phyloP scores from a whole-genome alignment of 352 stramenopile species.

The Phytophthora sojae region DNA sequence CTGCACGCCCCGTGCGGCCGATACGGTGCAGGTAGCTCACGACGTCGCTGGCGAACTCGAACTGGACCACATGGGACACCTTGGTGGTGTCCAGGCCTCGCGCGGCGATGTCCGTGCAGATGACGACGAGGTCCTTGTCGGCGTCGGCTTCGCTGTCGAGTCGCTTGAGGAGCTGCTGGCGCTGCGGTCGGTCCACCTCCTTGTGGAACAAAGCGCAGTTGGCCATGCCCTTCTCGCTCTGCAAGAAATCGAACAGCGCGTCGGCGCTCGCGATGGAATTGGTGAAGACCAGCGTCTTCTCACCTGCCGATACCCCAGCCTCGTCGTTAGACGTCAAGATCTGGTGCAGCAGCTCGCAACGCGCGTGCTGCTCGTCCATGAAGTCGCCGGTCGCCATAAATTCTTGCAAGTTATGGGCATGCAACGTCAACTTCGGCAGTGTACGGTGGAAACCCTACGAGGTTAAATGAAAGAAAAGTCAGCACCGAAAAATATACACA shows the following conservation, averaged over 20 bases:
- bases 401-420: constrained; percentile 50
- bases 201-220: constrained; percentile 67
- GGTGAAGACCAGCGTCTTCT: constrained; percentile 75
- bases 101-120: constrained; percentile 84
- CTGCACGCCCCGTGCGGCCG: constrained; percentile 72
- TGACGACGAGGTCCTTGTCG: constrained; percentile 51
- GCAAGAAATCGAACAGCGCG: constrained; percentile 59
- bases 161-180: constrained; percentile 52
- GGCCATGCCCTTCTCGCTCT: constrained; percentile 40
- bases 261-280: constrained; percentile 82
- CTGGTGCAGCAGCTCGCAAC: constrained; percentile 54
- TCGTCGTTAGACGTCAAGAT: constrained; percentile 46
- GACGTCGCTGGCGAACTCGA: constrained; percentile 84
- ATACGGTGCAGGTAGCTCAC: constrained; percentile 86
- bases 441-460: constrained; percentile 77
- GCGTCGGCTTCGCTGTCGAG: constrained; percentile 43
- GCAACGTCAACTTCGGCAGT: constrained; percentile 56
- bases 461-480: background rate
- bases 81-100: constrained; percentile 76
- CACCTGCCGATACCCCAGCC: background rate
- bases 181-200: constrained; percentile 59
- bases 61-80: constrained; percentile 80
- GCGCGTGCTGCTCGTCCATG: constrained; percentile 37
- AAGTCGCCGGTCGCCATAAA: constrained; percentile 29
- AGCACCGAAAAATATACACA: background rate